Evolutionary conservation across 371 early-diverging fungal species (phyloP), one percentile per base, ranked within the genome.

Genomic region (Haplosporangium sp.): DNA sequence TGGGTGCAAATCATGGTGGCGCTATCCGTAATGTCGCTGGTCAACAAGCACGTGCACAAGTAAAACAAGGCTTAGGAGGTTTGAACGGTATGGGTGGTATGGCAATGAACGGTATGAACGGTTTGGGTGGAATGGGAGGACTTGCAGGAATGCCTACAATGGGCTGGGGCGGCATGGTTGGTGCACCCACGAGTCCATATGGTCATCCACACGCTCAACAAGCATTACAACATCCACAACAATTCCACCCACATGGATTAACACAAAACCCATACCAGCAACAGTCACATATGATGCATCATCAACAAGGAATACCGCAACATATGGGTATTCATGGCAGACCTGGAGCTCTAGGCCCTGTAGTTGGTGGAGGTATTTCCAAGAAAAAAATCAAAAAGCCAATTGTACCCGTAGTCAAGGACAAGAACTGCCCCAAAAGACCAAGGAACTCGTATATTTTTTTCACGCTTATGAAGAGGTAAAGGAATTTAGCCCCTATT

Each of bases 371-470:
- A 5, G 73, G 73, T 7, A 63, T 72, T 42, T 71, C 77, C 11
- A 77, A 77, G 52, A 77, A 77, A 58, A 77, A 71, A 62, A 60
- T 77, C 55, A 77, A 70, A 57, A 45, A 42, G 10, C 42, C 27
- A 0, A 39, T 42, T 35, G 48, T 47, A 2, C 72, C 77, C 4
- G 66, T 68, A 40, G 45, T 67, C 47, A 83, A 83, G 70, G 83
- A 83, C 47, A 77, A 77, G 63, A 83, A 83, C 48, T 76, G 77
- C 20, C 83, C 83, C 10, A 83, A 83, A 44, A 67, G 72, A 9
- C 83, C 83, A 34, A 20, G 71, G n/a, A 83, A 83, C 70, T 73
- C 83, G 47, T 83, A 77, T 65, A 74, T 83, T 15, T 71, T 74
- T 57, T 83, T 83, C 65, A 69, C 75, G 0, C 55, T 65, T 4